Base-by-base conservation (phyloP, 768 basidiomycete species). In the Hygrophorus pudorinus region DNA sequence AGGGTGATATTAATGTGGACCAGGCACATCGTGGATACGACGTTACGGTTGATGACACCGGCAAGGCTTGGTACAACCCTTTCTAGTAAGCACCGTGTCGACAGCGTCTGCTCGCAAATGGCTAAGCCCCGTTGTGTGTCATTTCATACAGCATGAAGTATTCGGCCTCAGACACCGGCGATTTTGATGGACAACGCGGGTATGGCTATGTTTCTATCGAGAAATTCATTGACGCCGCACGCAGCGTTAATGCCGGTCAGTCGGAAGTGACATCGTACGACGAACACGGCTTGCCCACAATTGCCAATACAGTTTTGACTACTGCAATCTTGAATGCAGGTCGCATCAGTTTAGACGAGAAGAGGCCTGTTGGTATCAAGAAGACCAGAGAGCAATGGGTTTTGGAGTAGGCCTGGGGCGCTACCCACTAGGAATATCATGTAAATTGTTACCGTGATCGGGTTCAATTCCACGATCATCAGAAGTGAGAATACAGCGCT, bases 11-110 rank as follows among this genome's bases (percentile, higher is more conserved):
- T 59, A 78, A 72, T 45, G 83, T 94, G 49, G 89, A 94, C 68
- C 92, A 94, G 63, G 90, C 91, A 33, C 88, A 90, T 61, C 81
- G 90, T 59, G 92, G 92, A 6, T 94, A 94, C 67, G 86, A 89
- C 58, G 75, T 89, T 53, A 89, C 87, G 18, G 70, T 81, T 38
- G 91, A 94, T 57, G 85, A 87, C 37, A 76, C 74, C 11, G 90
- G 91, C 38, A 89, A 89, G 65, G 64, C 76, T 18, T 86, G 78
- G 81, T 84, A 81, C 63, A 92, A 93, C 62, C 89, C 90, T 16
- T 89, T 89, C 75, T 90, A 89, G 86, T 87, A 63, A 52, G 85
- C 72, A 27, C 6, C 35, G 34, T 38, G 8, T 37, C 45, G 31
- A n/a, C 3, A 21, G 14, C 30, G 41, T 27, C 39, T 49, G 16